A percentile compares a stretch with the other conserved stretches of the same genome.
phyloP scores from a whole-genome alignment of 345 rosid species.

The Ricinus communis region DNA sequence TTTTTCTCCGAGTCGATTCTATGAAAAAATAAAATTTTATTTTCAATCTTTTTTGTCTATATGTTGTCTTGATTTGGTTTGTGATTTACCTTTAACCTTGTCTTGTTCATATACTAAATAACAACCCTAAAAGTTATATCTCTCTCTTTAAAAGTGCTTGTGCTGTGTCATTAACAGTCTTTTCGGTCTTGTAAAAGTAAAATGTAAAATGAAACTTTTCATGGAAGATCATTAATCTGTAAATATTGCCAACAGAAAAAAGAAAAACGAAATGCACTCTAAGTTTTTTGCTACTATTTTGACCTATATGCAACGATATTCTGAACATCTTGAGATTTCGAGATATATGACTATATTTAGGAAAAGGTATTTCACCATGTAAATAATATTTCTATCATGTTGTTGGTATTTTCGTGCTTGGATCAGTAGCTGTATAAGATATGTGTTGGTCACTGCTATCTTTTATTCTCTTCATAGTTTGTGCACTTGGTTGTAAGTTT shows the following conservation, averaged over 20 bases:
- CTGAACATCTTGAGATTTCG: neutral
- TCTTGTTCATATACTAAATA: neutral
- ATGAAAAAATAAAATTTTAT: neutral
- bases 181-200: neutral
- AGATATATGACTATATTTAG: neutral
- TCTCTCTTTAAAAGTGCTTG: neutral
- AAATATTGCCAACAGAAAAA: neutral
- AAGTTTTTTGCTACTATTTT: neutral
- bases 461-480: neutral
- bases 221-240: neutral
- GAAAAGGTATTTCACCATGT: neutral
- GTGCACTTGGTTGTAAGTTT: constrained; percentile 2
- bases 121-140: neutral
- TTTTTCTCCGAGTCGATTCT: neutral
- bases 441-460: neutral
- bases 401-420: neutral
- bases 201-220: no score
- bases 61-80: neutral
- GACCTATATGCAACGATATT: neutral
- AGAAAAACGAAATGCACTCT: neutral
- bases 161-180: neutral
- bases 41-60: neutral
- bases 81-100: neutral
- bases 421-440: neutral
- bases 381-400: neutral